phyloP scores from a whole-genome alignment of 225 moss, liverwort and hornwort species.

The Bryum argenteum region DNA sequence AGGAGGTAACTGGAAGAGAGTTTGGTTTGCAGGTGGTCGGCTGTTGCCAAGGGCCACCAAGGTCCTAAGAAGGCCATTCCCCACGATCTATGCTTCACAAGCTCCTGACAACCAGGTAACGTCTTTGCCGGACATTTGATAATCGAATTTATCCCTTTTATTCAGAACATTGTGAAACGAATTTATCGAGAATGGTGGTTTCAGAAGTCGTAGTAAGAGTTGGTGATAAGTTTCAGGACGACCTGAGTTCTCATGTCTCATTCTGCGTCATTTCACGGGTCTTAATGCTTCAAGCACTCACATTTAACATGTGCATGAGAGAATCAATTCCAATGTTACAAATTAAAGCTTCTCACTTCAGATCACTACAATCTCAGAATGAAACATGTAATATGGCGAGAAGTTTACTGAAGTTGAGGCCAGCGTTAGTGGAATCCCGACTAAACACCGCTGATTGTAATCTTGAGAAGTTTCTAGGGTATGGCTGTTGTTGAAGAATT shows the following conservation, averaged over 20 bases:
- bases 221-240: no score
- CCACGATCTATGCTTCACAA: constrained; percentile 22
- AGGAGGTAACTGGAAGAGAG: constrained; percentile 9
- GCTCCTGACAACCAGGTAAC: constrained; percentile 22
- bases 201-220: no score
- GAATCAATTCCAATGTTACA: no score
- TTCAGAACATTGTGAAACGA: background rate
- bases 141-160: background rate
- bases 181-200: background rate
- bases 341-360: no score
- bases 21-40: constrained; percentile 36
- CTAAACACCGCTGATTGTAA: background rate
- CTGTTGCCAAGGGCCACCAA: constrained; percentile 14
- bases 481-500: background rate
- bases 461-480: background rate
- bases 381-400: no score
- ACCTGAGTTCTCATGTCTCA: no score
- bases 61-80: constrained; percentile 25
- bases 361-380: no score
- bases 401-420: no score
- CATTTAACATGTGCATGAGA: no score
- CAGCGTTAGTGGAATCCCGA: background rate
- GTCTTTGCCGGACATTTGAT: background rate
- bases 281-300: no score
- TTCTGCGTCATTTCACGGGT: no score